Conservation (phyloP, 257 asterid species). For the Dorcoceras hygrometricum region DNA sequence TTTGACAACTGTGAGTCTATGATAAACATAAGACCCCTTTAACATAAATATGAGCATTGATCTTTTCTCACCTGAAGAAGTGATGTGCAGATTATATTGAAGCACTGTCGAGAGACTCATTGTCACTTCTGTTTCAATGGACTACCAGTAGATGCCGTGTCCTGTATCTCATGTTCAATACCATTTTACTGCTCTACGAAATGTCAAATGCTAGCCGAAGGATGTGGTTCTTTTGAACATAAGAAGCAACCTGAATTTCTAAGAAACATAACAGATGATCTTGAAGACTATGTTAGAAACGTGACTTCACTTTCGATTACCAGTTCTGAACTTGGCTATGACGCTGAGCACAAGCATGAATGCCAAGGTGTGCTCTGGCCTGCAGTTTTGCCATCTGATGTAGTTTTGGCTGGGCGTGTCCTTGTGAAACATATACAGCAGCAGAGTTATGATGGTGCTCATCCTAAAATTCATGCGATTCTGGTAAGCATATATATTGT, state of each 20-base stretch:
- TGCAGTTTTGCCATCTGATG: conserved; percentile 74
- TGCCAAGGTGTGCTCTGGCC: conserved; percentile 89
- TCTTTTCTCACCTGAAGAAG: conserved; percentile 27
- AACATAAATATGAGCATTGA: conserved; percentile 19
- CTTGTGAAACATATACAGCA: conserved; percentile 56
- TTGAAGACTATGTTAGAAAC: conserved; percentile 43
- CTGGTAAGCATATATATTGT: conserved; percentile 36
- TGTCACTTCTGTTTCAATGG: conserved; percentile 94
- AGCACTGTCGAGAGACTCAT: conserved; percentile 79
- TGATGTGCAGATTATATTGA: conserved; percentile 71
- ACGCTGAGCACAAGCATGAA: conserved; percentile 78
- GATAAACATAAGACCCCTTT: conserved; percentile 11
- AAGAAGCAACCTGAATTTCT: conserved; percentile 23
- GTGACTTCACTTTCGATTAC: conserved; percentile 37
- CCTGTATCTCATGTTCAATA: conserved; percentile 73
- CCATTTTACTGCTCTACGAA: conserved; percentile 73
- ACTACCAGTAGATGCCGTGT: conserved; percentile 71
- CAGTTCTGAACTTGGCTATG: conserved; percentile 32
- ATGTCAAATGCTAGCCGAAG: conserved; percentile 80
- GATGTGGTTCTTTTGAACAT: conserved; percentile 31
- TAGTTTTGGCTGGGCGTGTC: conserved; percentile 87
- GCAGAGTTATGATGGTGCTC: conserved; percentile 35
- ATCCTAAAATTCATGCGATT: conserved; percentile 33
- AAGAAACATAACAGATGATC: conserved; percentile 55
- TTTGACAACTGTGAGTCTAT: conserved; percentile 1